Evolutionary conservation across 352 stramenopile genomes (phyloP).

Genomic region (Globisporangium heterothallicum): DNA sequence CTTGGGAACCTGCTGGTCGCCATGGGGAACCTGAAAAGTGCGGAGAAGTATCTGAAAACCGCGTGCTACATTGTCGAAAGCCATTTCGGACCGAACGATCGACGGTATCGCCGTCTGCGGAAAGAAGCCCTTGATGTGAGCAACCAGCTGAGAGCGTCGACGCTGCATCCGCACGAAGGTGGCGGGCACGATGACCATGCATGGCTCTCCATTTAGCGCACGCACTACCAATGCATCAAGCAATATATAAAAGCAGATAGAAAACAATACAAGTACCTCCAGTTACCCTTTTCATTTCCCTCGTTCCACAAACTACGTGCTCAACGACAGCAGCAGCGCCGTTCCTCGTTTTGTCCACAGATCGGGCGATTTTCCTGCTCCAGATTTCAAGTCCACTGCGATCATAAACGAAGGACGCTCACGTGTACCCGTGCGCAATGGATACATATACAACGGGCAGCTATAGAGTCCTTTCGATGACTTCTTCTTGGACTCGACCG

Average conservation of each 20-base stretch:
- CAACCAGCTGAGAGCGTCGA: conserved; percentile 22
- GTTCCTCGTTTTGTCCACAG: conserved; percentile 93
- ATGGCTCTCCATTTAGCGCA: conserved; percentile 55
- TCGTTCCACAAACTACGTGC: conserved; percentile 32
- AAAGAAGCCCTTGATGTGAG: conserved; percentile 44
- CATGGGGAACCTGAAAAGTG: conserved; percentile 34
- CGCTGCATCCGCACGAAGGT: conserved; percentile 13
- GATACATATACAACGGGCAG: conserved; percentile 96
- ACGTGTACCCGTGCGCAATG: conserved; percentile 91
- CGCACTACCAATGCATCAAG: too few species aligned
- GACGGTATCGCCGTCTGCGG: conserved; percentile 30
- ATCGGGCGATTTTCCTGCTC: conserved; percentile 80
- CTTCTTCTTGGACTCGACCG: conserved; percentile 94
- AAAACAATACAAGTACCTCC: too few species aligned
- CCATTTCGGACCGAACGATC: conserved; percentile 49
- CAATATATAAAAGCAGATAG: too few species aligned
- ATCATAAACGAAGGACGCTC: conserved; percentile 95
- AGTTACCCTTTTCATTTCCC: background rate
- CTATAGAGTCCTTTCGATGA: conserved; percentile 88
- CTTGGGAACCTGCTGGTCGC: conserved; percentile 33
- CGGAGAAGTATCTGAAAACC: conserved; percentile 26
- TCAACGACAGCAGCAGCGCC: conserved; percentile 89
- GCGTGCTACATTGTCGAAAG: conserved; percentile 48
- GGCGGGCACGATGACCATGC: conserved; percentile 33
- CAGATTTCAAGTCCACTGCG: conserved; percentile 89